Evolutionary conservation across 768 basidiomycete species (phyloP), one percentile per base, ranked within the genome.

Genomic region (Podaxis sp.): DNA sequence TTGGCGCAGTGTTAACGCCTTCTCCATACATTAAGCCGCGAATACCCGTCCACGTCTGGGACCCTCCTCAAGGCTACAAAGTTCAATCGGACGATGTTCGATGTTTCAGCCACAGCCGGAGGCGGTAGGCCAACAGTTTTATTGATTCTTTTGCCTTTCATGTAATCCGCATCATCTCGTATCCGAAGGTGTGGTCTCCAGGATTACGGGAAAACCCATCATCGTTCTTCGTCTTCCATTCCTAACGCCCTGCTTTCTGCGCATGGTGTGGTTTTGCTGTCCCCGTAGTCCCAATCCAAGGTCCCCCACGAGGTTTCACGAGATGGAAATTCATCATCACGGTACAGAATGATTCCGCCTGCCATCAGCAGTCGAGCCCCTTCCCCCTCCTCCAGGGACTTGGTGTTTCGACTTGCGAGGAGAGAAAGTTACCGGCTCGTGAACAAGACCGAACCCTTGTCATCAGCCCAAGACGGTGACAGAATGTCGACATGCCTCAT

Each of bases 261-360:
- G 26, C 49, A 50, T 12, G 20, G 22, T 24, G 12, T 13, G 49
- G 12, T 20, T 12, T 28, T 3, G 11, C 22, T 3, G 24, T 12
- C 26, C 49, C 49, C 22, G 24, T 11, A 10, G 49, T 28, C 5
- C 12, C 20, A 26, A 50, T 50, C 13, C 54, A n/a, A 55, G 54
- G 54, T 55, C 37, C 54, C 54, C 54, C 54, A 56, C 38, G 54
- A 56, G 54, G 54, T 38, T 41, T 56, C 52, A 10, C 49, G 12
- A 28, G 49, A 54, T 6, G 26, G 11, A 11, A 40, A 13, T 56
- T 38, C 24, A 40, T 56, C 17, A 24, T 15, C 11, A 24, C n/a
- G 8, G 54, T 6, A 13, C 11, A 17, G 28, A 26, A 56, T 17
- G n/a, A 20, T 56, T 37, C 37, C 17, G 13, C 11, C 54, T 56